Evolutionary conservation across 169 alveolate genomes (phyloP).

Genomic region (Eimeria necatrix): DNA sequence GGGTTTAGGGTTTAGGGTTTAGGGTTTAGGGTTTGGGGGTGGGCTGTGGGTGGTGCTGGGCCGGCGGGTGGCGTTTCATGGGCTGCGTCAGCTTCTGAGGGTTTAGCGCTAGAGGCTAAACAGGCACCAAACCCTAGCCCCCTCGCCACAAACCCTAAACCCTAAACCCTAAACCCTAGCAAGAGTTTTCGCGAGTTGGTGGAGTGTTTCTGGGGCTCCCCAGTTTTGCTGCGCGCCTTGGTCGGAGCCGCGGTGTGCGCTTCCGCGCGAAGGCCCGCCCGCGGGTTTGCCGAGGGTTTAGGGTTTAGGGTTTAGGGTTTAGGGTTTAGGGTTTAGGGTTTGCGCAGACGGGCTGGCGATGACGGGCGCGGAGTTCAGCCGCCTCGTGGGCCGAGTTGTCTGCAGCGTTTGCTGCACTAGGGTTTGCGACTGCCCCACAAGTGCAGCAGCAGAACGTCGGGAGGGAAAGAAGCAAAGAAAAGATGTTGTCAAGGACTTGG

Average conservation of each 20-base stretch:
- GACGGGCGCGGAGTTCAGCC: constrained; percentile 79
- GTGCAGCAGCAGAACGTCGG: constrained; percentile 74
- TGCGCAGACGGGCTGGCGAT: constrained; percentile 75
- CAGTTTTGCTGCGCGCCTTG: neutral
- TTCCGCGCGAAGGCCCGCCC: neutral
- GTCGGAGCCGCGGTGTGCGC: neutral
- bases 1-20: constrained; percentile 19
- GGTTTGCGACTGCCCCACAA: constrained; percentile 51
- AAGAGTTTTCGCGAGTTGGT: too few species aligned
- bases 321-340: constrained; percentile 13
- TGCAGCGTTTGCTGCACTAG: constrained; percentile 76
- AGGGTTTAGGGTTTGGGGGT: constrained; percentile 25
- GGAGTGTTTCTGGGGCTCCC: neutral
- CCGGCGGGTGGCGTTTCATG: too few species aligned
- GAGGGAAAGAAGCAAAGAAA: constrained; percentile 81
- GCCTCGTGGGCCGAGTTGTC: constrained; percentile 64
- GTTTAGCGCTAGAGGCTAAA: too few species aligned
- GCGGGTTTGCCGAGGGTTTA: neutral
- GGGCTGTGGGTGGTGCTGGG: neutral
- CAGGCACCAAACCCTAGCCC: too few species aligned
- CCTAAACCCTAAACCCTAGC: too few species aligned
- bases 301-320: constrained; percentile 33
- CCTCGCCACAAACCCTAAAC: too few species aligned
- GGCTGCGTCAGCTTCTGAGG: too few species aligned
- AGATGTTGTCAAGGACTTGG: constrained; percentile 88